Percentiles rank a stretch among this genome's conserved stretches.
These are phyloP conservation scores for Coniferiporia weirii DNA, from an alignment of 1,284 basidiomycete genomes.

Conservation along the genomic window DNA sequence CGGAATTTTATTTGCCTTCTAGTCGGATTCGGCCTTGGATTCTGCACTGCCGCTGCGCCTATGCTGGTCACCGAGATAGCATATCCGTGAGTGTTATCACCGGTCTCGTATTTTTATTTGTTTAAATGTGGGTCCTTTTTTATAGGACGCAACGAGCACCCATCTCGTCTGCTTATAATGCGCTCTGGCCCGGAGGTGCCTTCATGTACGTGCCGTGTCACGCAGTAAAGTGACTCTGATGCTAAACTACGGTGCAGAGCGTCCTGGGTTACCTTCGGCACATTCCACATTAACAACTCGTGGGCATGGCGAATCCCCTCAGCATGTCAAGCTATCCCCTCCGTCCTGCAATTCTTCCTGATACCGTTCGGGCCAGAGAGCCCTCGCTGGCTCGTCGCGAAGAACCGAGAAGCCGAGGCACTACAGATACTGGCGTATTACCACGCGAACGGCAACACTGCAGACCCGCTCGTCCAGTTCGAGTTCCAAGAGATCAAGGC, in stretches of 20 bases:
- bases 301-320: constrained; percentile 35
- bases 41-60: constrained; percentile 44
- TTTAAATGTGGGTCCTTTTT: not conserved
- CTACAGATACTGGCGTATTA: constrained; percentile 23
- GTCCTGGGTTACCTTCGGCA: constrained; percentile 30
- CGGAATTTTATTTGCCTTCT: constrained; percentile 30
- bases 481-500: constrained; percentile 27
- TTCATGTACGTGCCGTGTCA: constrained; percentile 7
- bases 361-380: constrained; percentile 33
- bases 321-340: constrained; percentile 33
- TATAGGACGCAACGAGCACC: constrained; percentile 41
- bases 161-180: constrained; percentile 51
- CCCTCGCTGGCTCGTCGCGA: constrained; percentile 33
- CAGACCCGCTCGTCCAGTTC: constrained; percentile 27
- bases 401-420: constrained; percentile 22
- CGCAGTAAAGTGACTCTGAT: constrained; percentile 4
- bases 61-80: constrained; percentile 52
- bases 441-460: constrained; percentile 23
- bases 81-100: constrained; percentile 34
- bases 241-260: constrained; percentile 27
- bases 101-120: not conserved
- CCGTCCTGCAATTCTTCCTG: constrained; percentile 29
- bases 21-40: constrained; percentile 51
- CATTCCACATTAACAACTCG: constrained; percentile 28
- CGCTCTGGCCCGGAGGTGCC: constrained; percentile 38